Base-by-base conservation (phyloP, 2,329 filamentous ascomycete genomes). In the Cladophialophora bantiana region DNA sequence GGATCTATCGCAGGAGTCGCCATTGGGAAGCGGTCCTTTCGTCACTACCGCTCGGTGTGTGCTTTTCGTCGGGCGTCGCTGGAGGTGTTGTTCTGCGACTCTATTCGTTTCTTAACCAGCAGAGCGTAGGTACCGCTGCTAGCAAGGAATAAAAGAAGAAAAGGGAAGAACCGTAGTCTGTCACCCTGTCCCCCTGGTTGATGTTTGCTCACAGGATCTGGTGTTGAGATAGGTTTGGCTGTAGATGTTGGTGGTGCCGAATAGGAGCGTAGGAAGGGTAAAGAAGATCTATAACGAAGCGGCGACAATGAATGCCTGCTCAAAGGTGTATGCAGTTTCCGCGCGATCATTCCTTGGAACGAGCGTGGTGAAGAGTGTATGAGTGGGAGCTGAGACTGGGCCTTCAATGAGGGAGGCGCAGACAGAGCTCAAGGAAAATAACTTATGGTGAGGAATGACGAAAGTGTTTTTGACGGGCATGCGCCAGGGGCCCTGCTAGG, bases 101-200 rank as follows among this genome's bases (percentile, higher is more conserved):
- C 62, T 63, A 59, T 70, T 64, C 67, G 80, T 66, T 78, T 79
- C 68, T 80, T 83, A 12, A 85, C 84, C 72, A 87, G 81, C 50
- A 83, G 75, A 52, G 78, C 74, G 77, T 86, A 87, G 57, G 81
- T 78, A 52, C 81, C 83, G 45, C 81, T 81, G 65, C 83, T 83
- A 57, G 81, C 74, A 52, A 80, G 75, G 59, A 83, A 77, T 67
- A 87, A 80, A 31, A 78, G 68, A 61, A 81, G 59, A 70, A 81
- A 77, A 12, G 80, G 80, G 62, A 80, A 71, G 74, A 82, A 68
- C 31, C 65, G 61, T 15, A 73, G 66, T 50, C 58, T 42, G n/a
- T 65, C 59, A 12, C 68, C 62, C 32, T 67, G 69, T 18, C 69
- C 68, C 7, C 67, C 64, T 38, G 71, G 66, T 60, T 62, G 70